phyloP scores from a whole-genome alignment of 768 basidiomycete genomes.

The Termitomyces sp. region DNA sequence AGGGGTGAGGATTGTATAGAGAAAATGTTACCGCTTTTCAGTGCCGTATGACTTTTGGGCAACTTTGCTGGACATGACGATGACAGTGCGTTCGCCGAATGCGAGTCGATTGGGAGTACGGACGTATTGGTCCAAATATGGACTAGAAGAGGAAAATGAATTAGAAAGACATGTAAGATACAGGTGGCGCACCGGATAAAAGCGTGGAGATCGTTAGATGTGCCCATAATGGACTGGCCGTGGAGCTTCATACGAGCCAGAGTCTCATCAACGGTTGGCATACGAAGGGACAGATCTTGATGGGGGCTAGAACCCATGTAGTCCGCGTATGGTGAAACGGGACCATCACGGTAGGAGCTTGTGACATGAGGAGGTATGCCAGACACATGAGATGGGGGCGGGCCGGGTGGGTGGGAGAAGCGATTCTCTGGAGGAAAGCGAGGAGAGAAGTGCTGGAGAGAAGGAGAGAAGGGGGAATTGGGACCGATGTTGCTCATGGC shows the following conservation, averaged over 20 bases:
- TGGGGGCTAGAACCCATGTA: conserved; percentile 27
- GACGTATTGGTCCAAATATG: conserved; percentile 83
- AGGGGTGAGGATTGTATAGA: neutral
- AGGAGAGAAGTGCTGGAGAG: conserved; percentile 53
- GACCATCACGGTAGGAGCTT: conserved; percentile 53
- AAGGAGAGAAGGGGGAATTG: conserved; percentile 43
- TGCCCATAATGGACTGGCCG: conserved; percentile 50
- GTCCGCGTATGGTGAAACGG: conserved; percentile 42
- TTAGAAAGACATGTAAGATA: neutral
- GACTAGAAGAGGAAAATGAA: conserved; percentile 35
- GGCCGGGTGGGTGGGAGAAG: conserved; percentile 40
- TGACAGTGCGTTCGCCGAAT: conserved; percentile 89
- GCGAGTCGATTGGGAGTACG: conserved; percentile 81
- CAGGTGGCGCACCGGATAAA: conserved; percentile 62
- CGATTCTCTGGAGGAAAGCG: conserved; percentile 55
- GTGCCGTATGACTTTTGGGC: conserved; percentile 97
- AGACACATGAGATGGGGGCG: conserved; percentile 46
- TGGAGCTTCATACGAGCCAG: conserved; percentile 64
- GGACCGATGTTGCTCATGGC: conserved; percentile 42
- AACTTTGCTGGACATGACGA: conserved; percentile 97
- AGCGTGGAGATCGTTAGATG: conserved; percentile 71
- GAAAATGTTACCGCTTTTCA: conserved; percentile 73
- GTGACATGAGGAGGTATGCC: conserved; percentile 72
- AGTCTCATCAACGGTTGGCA: conserved; percentile 60
- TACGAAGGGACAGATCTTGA: conserved; percentile 55